A percentile compares a stretch with the other conserved stretches of the same genome.
phyloP scores from a whole-genome alignment of 441 rosid species.

The Biscutella laevigata region DNA sequence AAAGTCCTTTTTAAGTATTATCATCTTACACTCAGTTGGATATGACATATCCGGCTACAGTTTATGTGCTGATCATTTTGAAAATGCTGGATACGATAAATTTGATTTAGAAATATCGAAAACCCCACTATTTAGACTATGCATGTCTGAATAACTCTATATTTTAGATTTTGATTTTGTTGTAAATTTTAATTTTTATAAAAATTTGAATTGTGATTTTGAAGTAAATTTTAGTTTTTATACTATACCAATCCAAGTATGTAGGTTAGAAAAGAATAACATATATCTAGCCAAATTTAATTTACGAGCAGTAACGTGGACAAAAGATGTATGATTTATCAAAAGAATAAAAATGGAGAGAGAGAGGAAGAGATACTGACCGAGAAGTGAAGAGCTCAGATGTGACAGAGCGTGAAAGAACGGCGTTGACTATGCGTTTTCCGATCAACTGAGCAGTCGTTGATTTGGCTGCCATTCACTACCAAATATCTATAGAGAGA shows the following conservation, averaged over 20 bases:
- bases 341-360: not conserved
- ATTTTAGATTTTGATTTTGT: too few species aligned
- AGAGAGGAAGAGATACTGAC: not conserved
- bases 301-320: not conserved
- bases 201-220: too few species aligned
- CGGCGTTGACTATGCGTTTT: not conserved
- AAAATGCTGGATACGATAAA: too few species aligned
- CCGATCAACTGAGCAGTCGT: constrained; percentile 5
- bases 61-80: not conserved
- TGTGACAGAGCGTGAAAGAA: constrained; percentile 9
- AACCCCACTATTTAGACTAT: not conserved
- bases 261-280: not conserved
- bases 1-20: not conserved
- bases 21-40: not conserved
- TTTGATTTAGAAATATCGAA: not conserved
- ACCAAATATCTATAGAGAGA: not conserved
- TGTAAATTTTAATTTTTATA: too few species aligned
- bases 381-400: not conserved
- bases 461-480: constrained; percentile 16
- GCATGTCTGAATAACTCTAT: too few species aligned
- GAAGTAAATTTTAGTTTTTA: too few species aligned
- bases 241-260: too few species aligned
- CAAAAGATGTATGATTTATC: not conserved
- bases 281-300: too few species aligned
- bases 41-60: constrained; percentile 5